phyloP scores from a whole-genome alignment of 495 filamentous ascomycete species.

The Neurospora sp. region DNA sequence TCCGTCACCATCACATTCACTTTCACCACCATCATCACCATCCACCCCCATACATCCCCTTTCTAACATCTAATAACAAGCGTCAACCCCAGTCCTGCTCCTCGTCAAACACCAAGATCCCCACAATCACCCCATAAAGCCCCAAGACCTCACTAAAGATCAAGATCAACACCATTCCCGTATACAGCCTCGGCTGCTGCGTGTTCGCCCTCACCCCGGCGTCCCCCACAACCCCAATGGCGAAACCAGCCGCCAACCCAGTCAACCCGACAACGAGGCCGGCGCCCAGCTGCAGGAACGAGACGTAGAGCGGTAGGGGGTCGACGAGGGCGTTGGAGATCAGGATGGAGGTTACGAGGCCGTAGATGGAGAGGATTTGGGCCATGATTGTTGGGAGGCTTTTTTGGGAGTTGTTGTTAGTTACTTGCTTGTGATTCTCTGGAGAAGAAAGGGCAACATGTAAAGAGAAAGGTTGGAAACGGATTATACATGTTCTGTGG shows the following conservation, averaged over 20 bases:
- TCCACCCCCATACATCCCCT: not conserved
- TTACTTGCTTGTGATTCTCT: not conserved
- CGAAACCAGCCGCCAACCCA: slow-evolving; percentile 95
- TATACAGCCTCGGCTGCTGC: slow-evolving; percentile 78
- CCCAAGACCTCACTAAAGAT: slow-evolving; percentile 92
- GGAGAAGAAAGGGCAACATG: not conserved
- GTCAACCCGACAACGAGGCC: slow-evolving; percentile 92
- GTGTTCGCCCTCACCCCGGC: slow-evolving; percentile 78
- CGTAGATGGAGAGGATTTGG: slow-evolving; percentile 63
- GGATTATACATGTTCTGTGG: slow-evolving; percentile 53
- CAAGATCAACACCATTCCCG: slow-evolving; percentile 89
- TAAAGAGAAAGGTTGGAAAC: not conserved
- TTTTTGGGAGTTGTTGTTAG: not conserved
- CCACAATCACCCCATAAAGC: slow-evolving; percentile 40
- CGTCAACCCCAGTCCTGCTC: slow-evolving; percentile 23
- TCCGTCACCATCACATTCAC: not conserved
- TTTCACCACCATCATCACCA: not conserved
- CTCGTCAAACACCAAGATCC: slow-evolving; percentile 34
- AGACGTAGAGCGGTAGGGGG: slow-evolving; percentile 35
- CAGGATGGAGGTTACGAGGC: slow-evolving; percentile 38
- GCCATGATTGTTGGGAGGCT: slow-evolving; percentile 61
- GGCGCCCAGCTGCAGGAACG: slow-evolving; percentile 37
- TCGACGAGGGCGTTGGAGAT: slow-evolving; percentile 34
- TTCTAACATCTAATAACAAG: slow-evolving; percentile 19
- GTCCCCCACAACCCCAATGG: slow-evolving; percentile 91